These are phyloP conservation scores for Didymella glomerata DNA, from an alignment of 2,329 filamentous ascomycete genomes.

Conservation along the genomic window DNA sequence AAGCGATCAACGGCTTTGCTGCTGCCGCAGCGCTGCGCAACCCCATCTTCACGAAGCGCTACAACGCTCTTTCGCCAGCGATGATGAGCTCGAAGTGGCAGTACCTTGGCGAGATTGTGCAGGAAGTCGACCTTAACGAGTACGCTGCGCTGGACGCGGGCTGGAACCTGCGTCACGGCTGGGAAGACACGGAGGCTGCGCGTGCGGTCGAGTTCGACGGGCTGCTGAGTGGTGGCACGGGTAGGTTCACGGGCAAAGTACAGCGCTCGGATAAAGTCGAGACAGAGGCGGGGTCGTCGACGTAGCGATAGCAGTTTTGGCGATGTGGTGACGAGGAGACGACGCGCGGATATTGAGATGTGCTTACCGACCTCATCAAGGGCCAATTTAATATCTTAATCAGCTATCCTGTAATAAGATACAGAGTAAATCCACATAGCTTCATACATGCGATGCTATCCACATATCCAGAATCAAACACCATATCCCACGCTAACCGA, in stretches of 20 bases:
- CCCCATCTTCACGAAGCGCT: constrained; percentile 42
- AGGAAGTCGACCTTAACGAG: constrained; percentile 47
- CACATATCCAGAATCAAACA: no score
- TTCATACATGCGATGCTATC: no score
- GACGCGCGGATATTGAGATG: neutral
- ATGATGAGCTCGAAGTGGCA: constrained; percentile 52
- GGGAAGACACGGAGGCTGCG: constrained; percentile 44
- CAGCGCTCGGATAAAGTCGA: constrained; percentile 31
- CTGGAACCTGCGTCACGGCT: constrained; percentile 46
- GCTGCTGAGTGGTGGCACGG: constrained; percentile 51
- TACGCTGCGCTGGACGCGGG: constrained; percentile 43
- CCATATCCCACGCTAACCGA: no score
- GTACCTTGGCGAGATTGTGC: constrained; percentile 52
- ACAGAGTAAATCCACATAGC: no score
- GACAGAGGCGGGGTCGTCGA: constrained; percentile 17
- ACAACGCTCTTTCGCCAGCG: constrained; percentile 37
- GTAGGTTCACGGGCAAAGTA: constrained; percentile 50
- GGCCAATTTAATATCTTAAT: neutral
- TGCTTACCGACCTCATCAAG: neutral
- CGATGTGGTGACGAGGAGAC: no score
- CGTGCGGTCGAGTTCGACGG: constrained; percentile 55
- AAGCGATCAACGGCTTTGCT: constrained; percentile 25
- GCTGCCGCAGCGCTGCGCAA: constrained; percentile 18
- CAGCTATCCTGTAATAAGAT: neutral
- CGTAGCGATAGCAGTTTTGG: neutral